These are phyloP conservation scores for Sphagnurus paluster DNA, from an alignment of 1,284 basidiomycete genomes.

Conservation along the genomic window DNA sequence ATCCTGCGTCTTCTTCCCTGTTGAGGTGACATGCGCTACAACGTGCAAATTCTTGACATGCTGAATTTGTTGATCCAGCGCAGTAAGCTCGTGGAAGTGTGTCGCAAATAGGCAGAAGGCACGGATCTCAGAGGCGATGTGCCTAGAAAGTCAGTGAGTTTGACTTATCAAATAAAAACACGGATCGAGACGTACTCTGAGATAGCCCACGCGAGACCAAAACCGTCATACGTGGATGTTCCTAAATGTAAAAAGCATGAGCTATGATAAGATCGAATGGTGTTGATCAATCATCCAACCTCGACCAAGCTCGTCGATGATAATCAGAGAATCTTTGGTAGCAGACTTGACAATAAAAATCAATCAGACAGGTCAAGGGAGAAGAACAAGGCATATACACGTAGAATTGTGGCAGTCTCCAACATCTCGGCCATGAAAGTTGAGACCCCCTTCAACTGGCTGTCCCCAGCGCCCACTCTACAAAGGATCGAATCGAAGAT, in stretches of 20 bases:
- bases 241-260: slow-evolving; percentile 38
- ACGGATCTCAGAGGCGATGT: slow-evolving; percentile 90
- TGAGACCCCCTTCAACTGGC: slow-evolving; percentile 95
- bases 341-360: slow-evolving; percentile 62
- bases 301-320: slow-evolving; percentile 97
- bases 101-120: slow-evolving; percentile 97
- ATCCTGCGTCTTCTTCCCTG: slow-evolving; percentile 61
- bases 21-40: slow-evolving; percentile 83
- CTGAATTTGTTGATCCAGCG: slow-evolving; percentile 80
- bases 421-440: slow-evolving; percentile 99
- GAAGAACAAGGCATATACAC: slow-evolving; percentile 46
- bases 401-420: slow-evolving; percentile 94
- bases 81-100: slow-evolving; percentile 97
- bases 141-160: slow-evolving; percentile 45
- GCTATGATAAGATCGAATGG: not conserved
- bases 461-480: slow-evolving; percentile 96
- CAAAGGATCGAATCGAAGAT: slow-evolving; percentile 97
- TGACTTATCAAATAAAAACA: not conserved
- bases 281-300: slow-evolving; percentile 57
- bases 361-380: not conserved
- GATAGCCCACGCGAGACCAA: slow-evolving; percentile 98
- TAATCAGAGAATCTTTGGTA: slow-evolving; percentile 90
- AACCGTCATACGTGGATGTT: slow-evolving; percentile 99
- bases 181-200: slow-evolving; percentile 74
- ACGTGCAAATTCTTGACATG: slow-evolving; percentile 97